Conservation (phyloP, 2,329 filamentous ascomycete genomes). For the Penicillium thymicola region DNA sequence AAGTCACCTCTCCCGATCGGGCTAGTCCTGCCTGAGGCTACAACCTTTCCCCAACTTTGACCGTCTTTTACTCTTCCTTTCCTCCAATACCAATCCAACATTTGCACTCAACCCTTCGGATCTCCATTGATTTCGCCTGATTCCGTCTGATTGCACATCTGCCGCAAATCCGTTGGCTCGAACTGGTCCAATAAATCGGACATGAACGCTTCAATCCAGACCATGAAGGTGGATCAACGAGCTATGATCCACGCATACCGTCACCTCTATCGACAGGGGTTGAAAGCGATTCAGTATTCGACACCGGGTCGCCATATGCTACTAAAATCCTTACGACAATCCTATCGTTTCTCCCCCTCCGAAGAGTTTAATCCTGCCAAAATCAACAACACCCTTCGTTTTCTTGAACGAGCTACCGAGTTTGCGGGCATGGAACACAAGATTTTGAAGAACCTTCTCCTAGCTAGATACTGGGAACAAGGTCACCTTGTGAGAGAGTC, state of each 20-base stretch:
- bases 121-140: neutral
- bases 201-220: constrained; percentile 8
- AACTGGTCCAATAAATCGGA: neutral
- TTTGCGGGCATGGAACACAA: constrained; percentile 45
- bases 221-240: constrained; percentile 19
- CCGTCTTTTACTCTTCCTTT: constrained; percentile 1
- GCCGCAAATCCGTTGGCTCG: neutral
- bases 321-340: constrained; percentile 42
- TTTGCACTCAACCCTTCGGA: neutral
- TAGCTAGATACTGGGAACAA: constrained; percentile 44
- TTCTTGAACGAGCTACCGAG: constrained; percentile 42
- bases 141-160: neutral
- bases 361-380: constrained; percentile 39
- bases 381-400: constrained; percentile 46
- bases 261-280: constrained; percentile 52
- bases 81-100: neutral
- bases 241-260: constrained; percentile 54
- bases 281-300: constrained; percentile 57
- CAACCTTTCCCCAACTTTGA: constrained; percentile 4
- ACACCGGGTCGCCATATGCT: constrained; percentile 55
- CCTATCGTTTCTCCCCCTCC: constrained; percentile 40
- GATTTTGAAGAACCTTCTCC: constrained; percentile 46
- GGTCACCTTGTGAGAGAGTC: constrained; percentile 30
- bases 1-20: constrained; percentile 24
- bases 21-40: constrained; percentile 25